Base-by-base conservation (phyloP, 768 basidiomycete species). In the Mycena kentingensis region DNA sequence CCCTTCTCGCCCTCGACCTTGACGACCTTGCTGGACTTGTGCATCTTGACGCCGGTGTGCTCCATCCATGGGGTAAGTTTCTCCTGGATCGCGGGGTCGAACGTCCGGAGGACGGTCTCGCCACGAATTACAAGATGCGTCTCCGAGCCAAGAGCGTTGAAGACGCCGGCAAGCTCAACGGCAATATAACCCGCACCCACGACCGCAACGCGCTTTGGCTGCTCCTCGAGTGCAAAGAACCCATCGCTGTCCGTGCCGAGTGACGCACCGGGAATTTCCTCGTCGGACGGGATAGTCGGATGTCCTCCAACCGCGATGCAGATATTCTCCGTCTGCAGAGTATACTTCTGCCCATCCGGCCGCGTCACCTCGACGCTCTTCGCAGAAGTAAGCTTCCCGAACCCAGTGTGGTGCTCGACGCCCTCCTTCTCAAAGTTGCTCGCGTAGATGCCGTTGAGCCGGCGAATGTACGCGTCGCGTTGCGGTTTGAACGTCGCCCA, bases 151-250 rank as follows among this genome's bases (percentile, higher is more conserved):
- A 97, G 83, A 6, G 90, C 79, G 70, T 98, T 84, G 72, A 99
- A 83, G 49, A 99, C 83, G 18, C 97, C 97, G 4, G 96, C 93
- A 39, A 99, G 84, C 71, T 99, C 97, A 55, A 98, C 91, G 16
- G 94, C 94, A 61, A 99, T 98, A 69, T 99, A 99, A 1, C 97
- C 97, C 13, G 97, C 97, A 39, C 97, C 97, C 36, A 98, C 86
- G 49, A 98, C 87, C 3, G 87, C 95, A 26, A 97, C 94, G 52
- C 93, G 83, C 71, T 88, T 91, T 8, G 97, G 97, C 68, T 96
- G 93, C 46, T 88, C 80, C 59, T 84, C 83, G 38, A 99, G 82
- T 38, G 84, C 91, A 63, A 99, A 99, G 78, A 99, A 99, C 3
- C 94, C 95, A 68, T 99, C 97, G 8, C 93, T 96, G 71, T 87